Evolutionary conservation across 768 basidiomycete species (phyloP), one percentile per base, ranked within the genome.

Genomic region (Tricholoma sp.): DNA sequence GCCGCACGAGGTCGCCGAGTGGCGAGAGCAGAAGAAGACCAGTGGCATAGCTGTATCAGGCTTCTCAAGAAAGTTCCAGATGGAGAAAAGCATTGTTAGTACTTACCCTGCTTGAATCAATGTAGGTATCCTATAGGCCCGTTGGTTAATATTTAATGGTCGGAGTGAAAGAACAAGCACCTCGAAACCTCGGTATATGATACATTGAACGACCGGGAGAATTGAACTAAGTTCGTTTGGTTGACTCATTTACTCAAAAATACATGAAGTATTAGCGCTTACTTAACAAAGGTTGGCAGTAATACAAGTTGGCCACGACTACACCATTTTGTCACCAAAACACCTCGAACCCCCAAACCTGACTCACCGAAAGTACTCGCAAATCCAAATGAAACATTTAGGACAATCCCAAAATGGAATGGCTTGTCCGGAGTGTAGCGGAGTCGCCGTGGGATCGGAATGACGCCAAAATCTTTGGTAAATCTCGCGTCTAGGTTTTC

Each of bases 251-350:
- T 41, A 16, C 16, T 6, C 8, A 14, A 31, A 34, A 1, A 60
- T 27, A 27, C 24, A 27, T 27, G 5, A 16, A 60, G 32, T 59
- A 72, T n/a, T n/a, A n/a, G n/a, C n/a, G n/a, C 79, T 60, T 67
- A 83, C 90, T 88, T 12, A 92, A 71, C 62, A 94, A 67, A 0
- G 91, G 91, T 72, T 91, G 89, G 59, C 85, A 88, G 62, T 92
- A 94, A 66, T 92, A 93, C 49, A 93, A 67, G 64, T 93, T 93
- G n/a, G 83, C 80, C 12, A 84, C 84, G 43, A 73, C 86, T 87
- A 6, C 5, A 16, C 3, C 14, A 16, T 50, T 7, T n/a, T 16
- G 12, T 8, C 12, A 31, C 29, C 12, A 24, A 29, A 49, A 31
- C n/a, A 18, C n/a, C 27, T 29, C 16, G 5, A 31, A 5, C 7